Conservation (phyloP, 352 stramenopile genomes). For the Pythium scleroteichum region DNA sequence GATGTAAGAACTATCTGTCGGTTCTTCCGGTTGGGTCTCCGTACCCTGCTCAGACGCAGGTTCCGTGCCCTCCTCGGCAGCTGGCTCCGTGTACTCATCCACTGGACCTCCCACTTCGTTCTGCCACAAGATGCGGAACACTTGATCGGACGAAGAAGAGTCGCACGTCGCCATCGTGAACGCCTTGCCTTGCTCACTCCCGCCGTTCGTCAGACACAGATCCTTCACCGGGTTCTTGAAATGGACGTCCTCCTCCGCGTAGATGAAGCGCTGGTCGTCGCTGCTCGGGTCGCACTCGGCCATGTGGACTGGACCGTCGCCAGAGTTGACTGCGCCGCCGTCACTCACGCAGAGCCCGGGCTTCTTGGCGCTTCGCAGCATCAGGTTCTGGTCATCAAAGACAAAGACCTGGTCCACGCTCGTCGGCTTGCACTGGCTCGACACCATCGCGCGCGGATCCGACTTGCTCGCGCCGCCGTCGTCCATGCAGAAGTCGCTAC, state of each 20-base stretch:
- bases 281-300: conserved; percentile 5
- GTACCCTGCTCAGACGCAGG: no score
- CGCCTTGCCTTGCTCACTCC: not conserved
- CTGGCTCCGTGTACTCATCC: not conserved
- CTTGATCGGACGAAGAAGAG: not conserved
- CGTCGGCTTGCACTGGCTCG: not conserved
- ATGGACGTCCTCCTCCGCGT: not conserved
- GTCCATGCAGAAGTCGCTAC: conserved; percentile 1
- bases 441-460: not conserved
- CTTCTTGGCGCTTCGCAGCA: conserved; percentile 8
- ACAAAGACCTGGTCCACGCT: conserved; percentile 10
- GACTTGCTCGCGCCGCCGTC: conserved; percentile 1
- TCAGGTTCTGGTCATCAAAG: not conserved
- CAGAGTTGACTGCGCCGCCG: not conserved
- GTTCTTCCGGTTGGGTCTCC: no score
- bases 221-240: conserved; percentile 8
- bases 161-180: conserved; percentile 5
- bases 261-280: conserved; percentile 6
- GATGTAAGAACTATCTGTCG: no score
- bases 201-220: conserved; percentile 1
- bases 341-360: not conserved
- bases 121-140: conserved; percentile 5
- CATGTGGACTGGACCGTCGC: conserved; percentile 4
- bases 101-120: conserved; percentile 3
- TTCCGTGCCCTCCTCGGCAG: not conserved